Conservation (phyloP, 805 yeast species). For the Pichia kluyveri region DNA sequence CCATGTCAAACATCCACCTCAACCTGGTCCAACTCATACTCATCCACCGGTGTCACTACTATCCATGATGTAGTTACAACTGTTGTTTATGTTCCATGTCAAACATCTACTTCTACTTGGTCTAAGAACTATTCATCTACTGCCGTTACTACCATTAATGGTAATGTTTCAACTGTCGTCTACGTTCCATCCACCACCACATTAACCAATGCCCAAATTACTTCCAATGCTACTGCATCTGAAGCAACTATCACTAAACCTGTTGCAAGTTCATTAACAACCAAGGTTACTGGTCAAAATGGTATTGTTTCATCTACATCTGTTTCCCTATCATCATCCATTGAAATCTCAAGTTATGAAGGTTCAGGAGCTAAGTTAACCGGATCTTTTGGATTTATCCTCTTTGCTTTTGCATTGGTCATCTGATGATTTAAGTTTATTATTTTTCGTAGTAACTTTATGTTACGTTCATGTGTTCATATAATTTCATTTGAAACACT, state of each 20-base stretch:
- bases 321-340: neutral
- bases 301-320: neutral
- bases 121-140: neutral
- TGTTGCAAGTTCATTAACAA: neutral
- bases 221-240: neutral
- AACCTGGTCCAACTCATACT: neutral
- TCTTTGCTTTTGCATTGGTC: neutral
- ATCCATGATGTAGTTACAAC: neutral
- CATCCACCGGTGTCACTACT: neutral
- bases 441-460: too few relatives aligned
- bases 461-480: neutral
- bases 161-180: neutral
- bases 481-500: neutral
- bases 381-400: neutral
- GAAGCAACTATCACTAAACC: neutral
- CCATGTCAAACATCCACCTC: neutral
- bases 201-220: neutral
- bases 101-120: neutral
- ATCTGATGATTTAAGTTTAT: neutral
- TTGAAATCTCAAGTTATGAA: neutral
- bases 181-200: neutral
- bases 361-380: neutral
- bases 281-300: neutral
- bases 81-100: slow-evolving; percentile 2
- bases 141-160: neutral